Evolutionary conservation across 2,329 filamentous ascomycete species (phyloP).

Genomic region (Dactylellina parvicollis): DNA sequence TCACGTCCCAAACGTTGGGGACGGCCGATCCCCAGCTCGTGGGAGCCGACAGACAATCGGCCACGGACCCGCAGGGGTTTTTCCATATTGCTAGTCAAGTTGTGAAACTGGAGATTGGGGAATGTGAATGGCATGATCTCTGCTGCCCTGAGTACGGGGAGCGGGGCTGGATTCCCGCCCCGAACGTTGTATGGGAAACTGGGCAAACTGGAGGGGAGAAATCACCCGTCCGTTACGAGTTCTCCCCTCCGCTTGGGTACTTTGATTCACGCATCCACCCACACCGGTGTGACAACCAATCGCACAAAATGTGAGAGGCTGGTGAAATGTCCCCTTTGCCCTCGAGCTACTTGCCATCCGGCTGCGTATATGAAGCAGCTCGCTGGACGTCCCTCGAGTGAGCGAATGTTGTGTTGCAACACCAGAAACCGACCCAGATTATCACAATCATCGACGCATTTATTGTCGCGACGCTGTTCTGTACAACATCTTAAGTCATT

Average conservation of each 20-base stretch:
- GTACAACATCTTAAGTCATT: not conserved
- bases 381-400: conserved; percentile 22
- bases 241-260: conserved; percentile 35
- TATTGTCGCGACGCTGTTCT: too few relatives aligned
- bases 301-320: conserved; percentile 39
- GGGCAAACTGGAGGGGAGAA: conserved; percentile 44
- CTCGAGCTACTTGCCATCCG: not conserved
- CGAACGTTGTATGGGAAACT: conserved; percentile 35
- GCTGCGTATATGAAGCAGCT: conserved; percentile 32
- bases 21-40: conserved; percentile 6
- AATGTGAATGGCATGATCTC: conserved; percentile 32
- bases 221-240: conserved; percentile 25
- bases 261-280: conserved; percentile 18
- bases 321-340: conserved; percentile 1
- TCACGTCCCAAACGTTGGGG: conserved; percentile 8
- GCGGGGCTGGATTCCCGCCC: conserved; percentile 32
- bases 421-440: not conserved
- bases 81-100: not conserved
- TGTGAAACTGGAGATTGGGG: conserved; percentile 18
- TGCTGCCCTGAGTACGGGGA: conserved; percentile 37
- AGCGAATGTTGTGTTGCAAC: conserved; percentile 29
- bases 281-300: not conserved
- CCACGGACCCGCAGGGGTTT: not conserved
- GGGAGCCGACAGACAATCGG: conserved; percentile 13
- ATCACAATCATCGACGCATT: conserved; percentile 34